Percentiles rank a stretch among this genome's conserved stretches.
These are phyloP conservation scores for Wickerhamomyces mucosus DNA, from an alignment of 805 yeast genomes.

Conservation along the genomic window DNA sequence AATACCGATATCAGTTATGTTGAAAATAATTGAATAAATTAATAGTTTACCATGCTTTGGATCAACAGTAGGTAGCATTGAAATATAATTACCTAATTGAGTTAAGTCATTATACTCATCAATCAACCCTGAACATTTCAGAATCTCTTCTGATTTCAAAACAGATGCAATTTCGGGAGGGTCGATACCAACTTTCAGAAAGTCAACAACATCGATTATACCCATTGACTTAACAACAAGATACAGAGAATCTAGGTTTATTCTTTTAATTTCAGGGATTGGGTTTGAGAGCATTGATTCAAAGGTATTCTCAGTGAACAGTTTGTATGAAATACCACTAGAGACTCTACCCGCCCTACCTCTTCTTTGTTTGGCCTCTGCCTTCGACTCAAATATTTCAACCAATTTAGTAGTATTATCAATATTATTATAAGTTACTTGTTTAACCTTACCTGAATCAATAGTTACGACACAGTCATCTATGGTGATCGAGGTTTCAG, in stretches of 20 bases:
- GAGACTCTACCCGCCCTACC: slow-evolving; percentile 98
- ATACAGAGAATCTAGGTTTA: slow-evolving; percentile 75
- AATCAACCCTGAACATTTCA: slow-evolving; percentile 71
- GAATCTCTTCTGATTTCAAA: slow-evolving; percentile 30
- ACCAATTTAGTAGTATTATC: slow-evolving; percentile 61
- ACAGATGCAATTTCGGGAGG: slow-evolving; percentile 48
- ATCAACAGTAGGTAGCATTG: slow-evolving; percentile 76
- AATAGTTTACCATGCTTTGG: slow-evolving; percentile 76
- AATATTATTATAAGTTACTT: slow-evolving; percentile 57
- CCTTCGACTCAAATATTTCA: slow-evolving; percentile 83
- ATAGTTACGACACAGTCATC: slow-evolving; percentile 91
- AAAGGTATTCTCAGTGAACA: slow-evolving; percentile 59
- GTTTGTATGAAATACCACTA: slow-evolving; percentile 70
- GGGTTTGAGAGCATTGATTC: slow-evolving; percentile 61
- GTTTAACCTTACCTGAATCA: slow-evolving; percentile 81
- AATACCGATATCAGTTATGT: slow-evolving; percentile 69
- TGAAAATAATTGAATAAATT: slow-evolving; percentile 73
- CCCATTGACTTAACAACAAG: slow-evolving; percentile 87
- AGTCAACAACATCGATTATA: slow-evolving; percentile 55
- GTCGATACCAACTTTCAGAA: slow-evolving; percentile 69
- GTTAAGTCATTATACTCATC: slow-evolving; percentile 43
- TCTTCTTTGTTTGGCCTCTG: slow-evolving; percentile 83
- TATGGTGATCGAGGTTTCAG: slow-evolving; percentile 95
- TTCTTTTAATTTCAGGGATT: slow-evolving; percentile 80
- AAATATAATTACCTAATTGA: slow-evolving; percentile 68